Conservation (phyloP, 495 filamentous ascomycete species). For the Xanthoparmelia taractica region DNA sequence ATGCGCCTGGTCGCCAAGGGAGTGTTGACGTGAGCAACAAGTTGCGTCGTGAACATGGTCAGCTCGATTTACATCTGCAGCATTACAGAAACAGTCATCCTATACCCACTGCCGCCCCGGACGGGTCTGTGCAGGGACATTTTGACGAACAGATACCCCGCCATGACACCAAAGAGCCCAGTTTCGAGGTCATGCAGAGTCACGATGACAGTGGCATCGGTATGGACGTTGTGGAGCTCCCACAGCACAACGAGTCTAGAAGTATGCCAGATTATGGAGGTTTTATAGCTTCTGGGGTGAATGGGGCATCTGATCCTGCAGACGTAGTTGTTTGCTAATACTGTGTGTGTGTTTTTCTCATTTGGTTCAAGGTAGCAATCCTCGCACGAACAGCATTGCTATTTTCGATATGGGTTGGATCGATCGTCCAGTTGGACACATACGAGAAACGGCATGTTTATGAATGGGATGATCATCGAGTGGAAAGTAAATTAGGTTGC, state of each 20-base stretch:
- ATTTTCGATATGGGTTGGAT: neutral
- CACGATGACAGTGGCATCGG: constrained; percentile 68
- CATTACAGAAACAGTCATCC: constrained; percentile 16
- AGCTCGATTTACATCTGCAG: constrained; percentile 26
- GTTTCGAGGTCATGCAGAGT: constrained; percentile 23
- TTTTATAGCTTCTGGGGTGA: constrained; percentile 20
- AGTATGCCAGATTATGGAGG: constrained; percentile 23
- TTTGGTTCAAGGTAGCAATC: neutral
- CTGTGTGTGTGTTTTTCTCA: neutral
- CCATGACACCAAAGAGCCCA: neutral
- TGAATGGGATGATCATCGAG: constrained; percentile 9
- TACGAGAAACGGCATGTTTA: constrained; percentile 9
- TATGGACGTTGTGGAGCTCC: constrained; percentile 33
- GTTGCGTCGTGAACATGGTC: constrained; percentile 32
- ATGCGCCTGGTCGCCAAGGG: constrained; percentile 16
- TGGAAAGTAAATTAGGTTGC: neutral
- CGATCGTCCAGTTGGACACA: neutral
- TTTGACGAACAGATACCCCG: constrained; percentile 1
- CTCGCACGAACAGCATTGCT: neutral
- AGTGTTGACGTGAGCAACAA: constrained; percentile 11
- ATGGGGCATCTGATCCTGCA: constrained; percentile 25
- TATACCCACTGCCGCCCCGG: constrained; percentile 16
- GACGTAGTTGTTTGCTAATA: constrained; percentile 29
- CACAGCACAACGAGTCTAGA: constrained; percentile 15
- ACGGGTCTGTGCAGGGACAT: constrained; percentile 13